Evolutionary conservation across 1,139 yeast species (phyloP).

Genomic region (Taiozyma sp.): DNA sequence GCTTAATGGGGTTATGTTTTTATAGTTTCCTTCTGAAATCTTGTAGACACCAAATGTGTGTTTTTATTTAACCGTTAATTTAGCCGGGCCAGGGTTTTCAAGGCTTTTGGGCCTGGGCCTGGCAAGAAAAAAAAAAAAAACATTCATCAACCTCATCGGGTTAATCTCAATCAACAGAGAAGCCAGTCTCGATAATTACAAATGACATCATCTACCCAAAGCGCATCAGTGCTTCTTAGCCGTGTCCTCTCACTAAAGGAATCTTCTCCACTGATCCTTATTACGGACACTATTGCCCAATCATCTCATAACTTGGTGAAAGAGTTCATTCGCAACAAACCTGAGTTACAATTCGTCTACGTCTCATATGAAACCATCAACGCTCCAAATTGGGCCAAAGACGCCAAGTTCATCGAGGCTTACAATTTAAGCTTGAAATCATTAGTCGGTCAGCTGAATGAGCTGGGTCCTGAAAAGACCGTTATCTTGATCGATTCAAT

Average conservation of each 20-base stretch:
- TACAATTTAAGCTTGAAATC: slow-evolving; percentile 24
- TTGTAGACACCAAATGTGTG: not conserved
- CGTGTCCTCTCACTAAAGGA: slow-evolving; percentile 69
- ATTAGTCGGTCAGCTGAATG: slow-evolving; percentile 25
- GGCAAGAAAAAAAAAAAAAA: not conserved
- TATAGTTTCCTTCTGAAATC: not conserved
- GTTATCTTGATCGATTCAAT: slow-evolving; percentile 58
- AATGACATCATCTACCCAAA: slow-evolving; percentile 41
- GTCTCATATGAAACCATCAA: slow-evolving; percentile 61
- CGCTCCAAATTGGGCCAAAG: slow-evolving; percentile 43
- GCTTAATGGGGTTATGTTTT: not conserved
- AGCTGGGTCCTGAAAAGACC: slow-evolving; percentile 17
- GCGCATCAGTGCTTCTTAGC: slow-evolving; percentile 52
- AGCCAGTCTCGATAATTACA: not conserved
- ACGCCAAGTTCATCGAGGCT: slow-evolving; percentile 43
- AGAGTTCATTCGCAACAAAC: slow-evolving; percentile 48
- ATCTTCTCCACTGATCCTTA: slow-evolving; percentile 63
- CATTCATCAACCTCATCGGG: not conserved
- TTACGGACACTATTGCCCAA: slow-evolving; percentile 68
- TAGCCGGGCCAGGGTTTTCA: not conserved
- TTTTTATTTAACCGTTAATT: not conserved
- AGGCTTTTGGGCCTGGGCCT: no score
- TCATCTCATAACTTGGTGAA: slow-evolving; percentile 50
- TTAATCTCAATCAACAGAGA: not conserved
- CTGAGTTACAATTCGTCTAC: slow-evolving; percentile 36